Percentiles rank a stretch among this genome's conserved stretches.
phyloP scores from a whole-genome alignment of 148 eudicot genomes.

The Vaccinium macrocarpon region DNA sequence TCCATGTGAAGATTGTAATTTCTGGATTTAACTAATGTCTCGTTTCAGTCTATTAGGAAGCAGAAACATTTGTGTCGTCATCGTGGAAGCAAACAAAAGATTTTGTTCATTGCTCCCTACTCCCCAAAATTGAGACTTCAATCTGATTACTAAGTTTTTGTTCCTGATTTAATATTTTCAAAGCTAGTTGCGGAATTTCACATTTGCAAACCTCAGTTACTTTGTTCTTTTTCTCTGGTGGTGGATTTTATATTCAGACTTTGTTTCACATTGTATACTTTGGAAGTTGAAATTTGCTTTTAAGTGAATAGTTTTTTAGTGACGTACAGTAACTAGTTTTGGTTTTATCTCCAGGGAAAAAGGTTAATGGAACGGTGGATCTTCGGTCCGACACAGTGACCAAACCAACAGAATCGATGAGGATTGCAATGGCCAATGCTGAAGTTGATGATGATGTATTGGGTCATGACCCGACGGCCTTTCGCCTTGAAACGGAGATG shows the following conservation, averaged over 20 bases:
- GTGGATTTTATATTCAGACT: background rate
- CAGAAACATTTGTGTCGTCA: background rate
- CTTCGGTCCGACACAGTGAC: slow-evolving; percentile 95
- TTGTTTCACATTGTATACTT: background rate
- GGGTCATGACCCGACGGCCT: slow-evolving; percentile 78
- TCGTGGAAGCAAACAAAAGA: background rate
- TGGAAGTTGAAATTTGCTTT: background rate
- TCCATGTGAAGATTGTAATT: background rate
- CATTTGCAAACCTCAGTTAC: background rate
- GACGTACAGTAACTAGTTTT: background rate
- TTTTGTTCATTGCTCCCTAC: background rate
- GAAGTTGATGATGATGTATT: slow-evolving; percentile 94
- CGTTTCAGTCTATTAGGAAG: background rate
- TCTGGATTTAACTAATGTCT: background rate
- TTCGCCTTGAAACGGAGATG: slow-evolving; percentile 71
- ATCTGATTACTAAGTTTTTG: background rate
- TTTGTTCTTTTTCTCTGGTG: no score
- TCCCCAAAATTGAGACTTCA: background rate
- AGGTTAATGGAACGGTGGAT: slow-evolving; percentile 66
- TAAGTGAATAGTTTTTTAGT: background rate
- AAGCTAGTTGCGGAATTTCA: background rate
- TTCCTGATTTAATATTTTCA: background rate
- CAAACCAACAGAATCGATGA: slow-evolving; percentile 88
- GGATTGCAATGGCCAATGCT: slow-evolving; percentile 85
- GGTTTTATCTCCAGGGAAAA: slow-evolving; percentile 22